Evolutionary conservation across 805 yeast species (phyloP).

Genomic region (Spathaspora gorwiae): DNA sequence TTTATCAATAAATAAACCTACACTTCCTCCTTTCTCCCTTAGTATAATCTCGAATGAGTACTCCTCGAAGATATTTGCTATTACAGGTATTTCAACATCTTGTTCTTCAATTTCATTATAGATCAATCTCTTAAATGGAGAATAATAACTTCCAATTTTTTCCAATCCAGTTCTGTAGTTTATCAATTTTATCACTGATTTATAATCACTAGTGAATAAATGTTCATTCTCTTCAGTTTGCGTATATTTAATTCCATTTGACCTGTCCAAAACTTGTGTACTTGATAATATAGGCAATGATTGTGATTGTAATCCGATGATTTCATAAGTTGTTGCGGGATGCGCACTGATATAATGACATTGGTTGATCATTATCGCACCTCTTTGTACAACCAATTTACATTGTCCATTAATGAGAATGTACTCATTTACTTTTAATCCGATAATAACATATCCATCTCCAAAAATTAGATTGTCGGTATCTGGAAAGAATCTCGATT

Average conservation of each 20-base stretch:
- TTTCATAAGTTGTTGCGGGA: slow-evolving; percentile 19
- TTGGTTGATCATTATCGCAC: slow-evolving; percentile 44
- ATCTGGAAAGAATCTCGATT: slow-evolving; percentile 35
- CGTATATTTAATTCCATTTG: slow-evolving; percentile 16
- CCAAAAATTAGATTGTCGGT: slow-evolving; percentile 34
- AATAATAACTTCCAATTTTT: slow-evolving; percentile 35
- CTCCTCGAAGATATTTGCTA: slow-evolving; percentile 9
- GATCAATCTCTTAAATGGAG: slow-evolving; percentile 43
- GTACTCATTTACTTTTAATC: slow-evolving; percentile 39
- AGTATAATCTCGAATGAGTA: slow-evolving; percentile 38
- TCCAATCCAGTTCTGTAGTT: slow-evolving; percentile 43
- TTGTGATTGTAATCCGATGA: slow-evolving; percentile 31
- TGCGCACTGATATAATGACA: slow-evolving; percentile 18
- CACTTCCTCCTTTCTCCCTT: slow-evolving; percentile 18
- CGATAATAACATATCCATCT: slow-evolving; percentile 31
- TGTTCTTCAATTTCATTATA: slow-evolving; percentile 8
- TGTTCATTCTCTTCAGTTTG: slow-evolving; percentile 31
- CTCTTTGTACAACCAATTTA: slow-evolving; percentile 39
- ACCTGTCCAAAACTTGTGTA: slow-evolving; percentile 32
- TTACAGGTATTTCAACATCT: slow-evolving; percentile 2
- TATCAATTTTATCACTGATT: slow-evolving; percentile 37
- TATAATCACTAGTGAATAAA: slow-evolving; percentile 34
- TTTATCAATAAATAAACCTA: slow-evolving; percentile 14
- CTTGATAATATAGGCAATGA: slow-evolving; percentile 43
- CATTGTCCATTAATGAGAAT: slow-evolving; percentile 48